These are phyloP conservation scores for Trichoderma koningii DNA, from an alignment of 2,329 filamentous ascomycete species.

Conservation along the genomic window DNA sequence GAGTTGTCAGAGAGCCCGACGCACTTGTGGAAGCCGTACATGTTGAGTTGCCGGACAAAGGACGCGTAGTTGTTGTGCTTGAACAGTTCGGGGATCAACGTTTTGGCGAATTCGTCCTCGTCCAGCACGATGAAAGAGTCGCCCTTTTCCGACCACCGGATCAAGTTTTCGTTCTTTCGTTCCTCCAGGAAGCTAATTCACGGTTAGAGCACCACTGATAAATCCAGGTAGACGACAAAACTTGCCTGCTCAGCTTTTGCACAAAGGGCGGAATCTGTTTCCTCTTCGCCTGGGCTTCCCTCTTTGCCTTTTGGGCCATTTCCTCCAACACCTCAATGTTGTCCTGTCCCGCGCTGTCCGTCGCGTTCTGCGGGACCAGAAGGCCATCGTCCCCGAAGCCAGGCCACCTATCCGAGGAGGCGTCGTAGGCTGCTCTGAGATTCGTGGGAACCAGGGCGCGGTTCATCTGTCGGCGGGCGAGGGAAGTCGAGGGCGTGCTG, in stretches of 20 bases:
- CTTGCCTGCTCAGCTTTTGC: constrained; percentile 92
- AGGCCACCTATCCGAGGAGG: constrained; percentile 45
- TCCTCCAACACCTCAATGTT: constrained; percentile 78
- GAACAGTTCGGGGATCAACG: constrained; percentile 94
- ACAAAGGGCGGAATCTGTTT: constrained; percentile 98
- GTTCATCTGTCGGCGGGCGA: constrained; percentile 56
- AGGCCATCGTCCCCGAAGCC: constrained; percentile 47
- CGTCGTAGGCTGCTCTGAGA: constrained; percentile 43
- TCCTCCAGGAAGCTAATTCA: constrained; percentile 83
- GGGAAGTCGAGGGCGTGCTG: constrained; percentile 49
- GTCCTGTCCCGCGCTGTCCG: constrained; percentile 57
- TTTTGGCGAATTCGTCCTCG: constrained; percentile 98
- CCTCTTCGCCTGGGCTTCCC: constrained; percentile 83
- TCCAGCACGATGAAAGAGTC: constrained; percentile 96
- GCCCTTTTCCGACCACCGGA: constrained; percentile 94
- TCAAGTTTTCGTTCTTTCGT: constrained; percentile 88
- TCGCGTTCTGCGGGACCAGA: constrained; percentile 43
- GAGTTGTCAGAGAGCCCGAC: constrained; percentile 94
- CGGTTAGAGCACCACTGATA: constrained; percentile 30
- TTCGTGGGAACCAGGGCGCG: constrained; percentile 52
- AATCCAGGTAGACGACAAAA: too few relatives aligned
- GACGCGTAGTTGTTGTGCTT: constrained; percentile 99
- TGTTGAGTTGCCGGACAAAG: constrained; percentile 92
- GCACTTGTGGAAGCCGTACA: constrained; percentile 98
- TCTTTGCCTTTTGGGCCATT: constrained; percentile 77